Evolutionary conservation across 495 filamentous ascomycete genomes (phyloP).

Genomic region (Pyrenopolyporus hunteri): DNA sequence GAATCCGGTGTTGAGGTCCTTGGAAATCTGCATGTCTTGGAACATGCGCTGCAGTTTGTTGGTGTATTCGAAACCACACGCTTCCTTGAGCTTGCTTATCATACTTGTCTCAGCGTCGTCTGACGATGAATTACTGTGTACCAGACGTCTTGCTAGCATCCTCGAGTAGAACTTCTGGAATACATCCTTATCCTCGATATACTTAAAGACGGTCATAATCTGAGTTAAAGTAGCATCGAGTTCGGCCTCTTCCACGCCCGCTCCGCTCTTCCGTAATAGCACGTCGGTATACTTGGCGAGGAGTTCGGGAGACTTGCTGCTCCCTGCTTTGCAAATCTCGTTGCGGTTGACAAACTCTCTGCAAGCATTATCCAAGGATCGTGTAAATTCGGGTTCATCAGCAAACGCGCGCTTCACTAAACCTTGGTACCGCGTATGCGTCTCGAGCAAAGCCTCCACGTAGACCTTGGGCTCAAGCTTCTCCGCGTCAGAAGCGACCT

Average conservation of each 20-base stretch:
- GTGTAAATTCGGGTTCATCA: slow-evolving; percentile 95
- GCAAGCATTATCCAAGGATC: slow-evolving; percentile 95
- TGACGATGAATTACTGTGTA: slow-evolving; percentile 91
- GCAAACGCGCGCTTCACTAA: slow-evolving; percentile 92
- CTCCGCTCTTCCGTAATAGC: slow-evolving; percentile 89
- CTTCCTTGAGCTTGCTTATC: slow-evolving; percentile 99
- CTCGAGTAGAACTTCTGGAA: slow-evolving; percentile 99
- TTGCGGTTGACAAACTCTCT: slow-evolving; percentile 98
- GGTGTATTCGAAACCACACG: slow-evolving; percentile 98
- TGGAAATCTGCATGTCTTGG: slow-evolving; percentile 98
- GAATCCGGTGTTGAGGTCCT: slow-evolving; percentile 90
- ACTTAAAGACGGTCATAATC: slow-evolving; percentile 99
- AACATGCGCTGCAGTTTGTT: slow-evolving; percentile 99
- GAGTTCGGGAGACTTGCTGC: slow-evolving; percentile 90
- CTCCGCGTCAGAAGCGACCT: slow-evolving; percentile 87
- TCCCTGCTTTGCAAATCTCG: slow-evolving; percentile 88
- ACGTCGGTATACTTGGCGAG: slow-evolving; percentile 96
- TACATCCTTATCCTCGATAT: slow-evolving; percentile 99
- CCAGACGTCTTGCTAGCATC: slow-evolving; percentile 91
- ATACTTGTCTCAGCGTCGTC: slow-evolving; percentile 98
- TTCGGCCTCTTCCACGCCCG: slow-evolving; percentile 88
- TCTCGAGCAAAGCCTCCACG: slow-evolving; percentile 91
- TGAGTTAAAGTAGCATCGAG: slow-evolving; percentile 89
- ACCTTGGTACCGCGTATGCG: slow-evolving; percentile 89
- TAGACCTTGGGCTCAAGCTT: slow-evolving; percentile 95